Evolutionary conservation across 1,284 basidiomycete genomes (phyloP).

Genomic region (Pseudomicrostroma phylloplanum): DNA sequence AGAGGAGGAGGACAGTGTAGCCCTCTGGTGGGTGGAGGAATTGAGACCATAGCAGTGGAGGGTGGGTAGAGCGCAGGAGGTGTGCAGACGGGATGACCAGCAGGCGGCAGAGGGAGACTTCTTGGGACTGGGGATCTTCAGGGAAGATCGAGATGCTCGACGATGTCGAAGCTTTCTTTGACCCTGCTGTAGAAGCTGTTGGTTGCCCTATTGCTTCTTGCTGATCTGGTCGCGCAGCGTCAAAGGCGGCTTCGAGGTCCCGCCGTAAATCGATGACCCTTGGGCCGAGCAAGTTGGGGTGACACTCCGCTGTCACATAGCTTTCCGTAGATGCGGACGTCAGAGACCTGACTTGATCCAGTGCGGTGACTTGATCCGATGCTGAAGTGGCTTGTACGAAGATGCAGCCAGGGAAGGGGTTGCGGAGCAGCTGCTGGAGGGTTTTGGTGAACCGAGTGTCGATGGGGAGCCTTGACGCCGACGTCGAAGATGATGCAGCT

Average conservation of each 20-base stretch:
- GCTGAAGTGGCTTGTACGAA: background rate
- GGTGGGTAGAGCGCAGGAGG: background rate
- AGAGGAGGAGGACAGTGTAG: background rate
- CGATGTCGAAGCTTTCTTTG: too few species aligned
- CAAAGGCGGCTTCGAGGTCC: background rate
- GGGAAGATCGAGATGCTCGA: too few species aligned
- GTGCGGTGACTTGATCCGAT: background rate
- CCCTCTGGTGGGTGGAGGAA: constrained; percentile 1
- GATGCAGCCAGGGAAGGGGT: constrained; percentile 1
- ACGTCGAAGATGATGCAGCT: too few species aligned
- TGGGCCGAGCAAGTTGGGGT: background rate
- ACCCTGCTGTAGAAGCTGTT: too few species aligned
- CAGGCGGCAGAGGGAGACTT: background rate
- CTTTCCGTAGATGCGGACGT: background rate
- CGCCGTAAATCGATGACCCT: background rate
- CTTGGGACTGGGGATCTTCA: too few species aligned
- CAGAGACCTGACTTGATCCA: background rate
- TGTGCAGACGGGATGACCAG: constrained; percentile 2
- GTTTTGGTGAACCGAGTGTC: background rate
- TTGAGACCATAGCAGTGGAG: constrained; percentile 1
- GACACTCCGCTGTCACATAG: background rate
- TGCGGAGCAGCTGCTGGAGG: constrained; percentile 1
- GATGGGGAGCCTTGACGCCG: too few species aligned
- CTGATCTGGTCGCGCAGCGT: background rate
- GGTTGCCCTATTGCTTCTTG: too few species aligned